Percentiles rank a stretch among this genome's conserved stretches.
Evolutionary conservation across 305 asterid species (phyloP).

Genomic region (Plantago coronopus): DNA sequence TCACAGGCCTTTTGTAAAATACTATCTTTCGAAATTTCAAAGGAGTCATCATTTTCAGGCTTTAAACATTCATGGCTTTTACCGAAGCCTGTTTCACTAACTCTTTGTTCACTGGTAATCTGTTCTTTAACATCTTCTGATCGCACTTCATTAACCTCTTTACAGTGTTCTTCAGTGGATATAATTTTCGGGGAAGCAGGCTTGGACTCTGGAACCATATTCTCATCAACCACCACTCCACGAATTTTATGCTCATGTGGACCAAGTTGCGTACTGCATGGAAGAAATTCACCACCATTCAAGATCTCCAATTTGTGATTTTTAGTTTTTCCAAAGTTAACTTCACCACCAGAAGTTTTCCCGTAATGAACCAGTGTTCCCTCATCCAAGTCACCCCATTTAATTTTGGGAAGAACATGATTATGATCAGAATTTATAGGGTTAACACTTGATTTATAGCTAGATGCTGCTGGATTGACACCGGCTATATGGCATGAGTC

Average conservation of each 20-base stretch:
- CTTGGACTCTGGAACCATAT: conserved; percentile 29
- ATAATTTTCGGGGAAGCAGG: conserved; percentile 24
- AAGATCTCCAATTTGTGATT: conserved; percentile 29
- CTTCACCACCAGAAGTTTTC: conserved; percentile 41
- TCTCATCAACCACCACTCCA: conserved; percentile 25
- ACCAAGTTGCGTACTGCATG: conserved; percentile 24
- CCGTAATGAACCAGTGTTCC: conserved; percentile 56
- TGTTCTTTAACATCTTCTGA: conserved; percentile 55
- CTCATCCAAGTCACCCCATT: conserved; percentile 97
- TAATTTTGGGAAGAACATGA: conserved; percentile 56
- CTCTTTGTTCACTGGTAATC: conserved; percentile 38
- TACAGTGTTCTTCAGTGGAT: conserved; percentile 29
- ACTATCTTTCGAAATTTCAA: conserved; percentile 15
- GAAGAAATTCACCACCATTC: conserved; percentile 31
- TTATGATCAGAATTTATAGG: conserved; percentile 32
- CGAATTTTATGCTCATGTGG: conserved; percentile 26
- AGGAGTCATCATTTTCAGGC: conserved; percentile 29
- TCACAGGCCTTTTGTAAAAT: conserved; percentile 28
- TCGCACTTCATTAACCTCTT: conserved; percentile 41
- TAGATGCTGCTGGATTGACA: conserved; percentile 22
- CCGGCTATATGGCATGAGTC: conserved; percentile 31
- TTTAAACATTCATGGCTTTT: conserved; percentile 29
- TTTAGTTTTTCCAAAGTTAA: conserved; percentile 35
- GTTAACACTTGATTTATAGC: conserved; percentile 34
- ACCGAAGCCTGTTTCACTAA: conserved; percentile 27